Percentiles rank a stretch among this genome's conserved stretches.
These are phyloP conservation scores for Mycena capillaripes DNA, from an alignment of 768 basidiomycete genomes.

Conservation along the genomic window DNA sequence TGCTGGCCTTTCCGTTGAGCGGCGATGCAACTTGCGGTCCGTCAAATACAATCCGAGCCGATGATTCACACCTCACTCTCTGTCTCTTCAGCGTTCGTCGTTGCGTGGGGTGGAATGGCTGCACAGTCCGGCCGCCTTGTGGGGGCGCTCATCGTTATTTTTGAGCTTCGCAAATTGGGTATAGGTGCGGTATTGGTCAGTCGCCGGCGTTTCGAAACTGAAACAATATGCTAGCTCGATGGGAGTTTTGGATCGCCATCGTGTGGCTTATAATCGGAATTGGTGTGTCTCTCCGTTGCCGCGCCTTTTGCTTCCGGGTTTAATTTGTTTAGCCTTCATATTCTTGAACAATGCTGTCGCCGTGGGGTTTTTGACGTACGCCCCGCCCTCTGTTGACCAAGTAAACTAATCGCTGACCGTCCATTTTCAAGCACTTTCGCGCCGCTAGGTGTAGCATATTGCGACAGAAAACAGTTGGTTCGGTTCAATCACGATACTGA, in stretches of 20 bases:
- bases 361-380: constrained; percentile 51
- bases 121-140: constrained; percentile 53
- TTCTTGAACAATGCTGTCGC: constrained; percentile 57
- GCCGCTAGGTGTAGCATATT: constrained; percentile 43
- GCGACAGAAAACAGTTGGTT: constrained; percentile 50
- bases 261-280: constrained; percentile 47
- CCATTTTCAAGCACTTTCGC: constrained; percentile 36
- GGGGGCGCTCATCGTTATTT: constrained; percentile 53
- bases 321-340: constrained; percentile 48
- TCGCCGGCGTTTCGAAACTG: neutral
- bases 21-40: constrained; percentile 38
- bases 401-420: neutral
- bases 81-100: constrained; percentile 54
- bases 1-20: constrained; percentile 42
- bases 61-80: neutral
- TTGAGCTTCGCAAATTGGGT: constrained; percentile 50
- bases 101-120: constrained; percentile 62
- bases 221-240: constrained; percentile 24
- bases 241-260: constrained; percentile 51
- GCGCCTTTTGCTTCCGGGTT: neutral
- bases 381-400: constrained; percentile 5
- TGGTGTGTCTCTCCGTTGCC: constrained; percentile 45
- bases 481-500: constrained; percentile 1
- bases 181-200: constrained; percentile 29
- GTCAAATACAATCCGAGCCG: neutral